phyloP scores from a whole-genome alignment of 2,329 filamentous ascomycete species.

The Metarhizium guizhouense region DNA sequence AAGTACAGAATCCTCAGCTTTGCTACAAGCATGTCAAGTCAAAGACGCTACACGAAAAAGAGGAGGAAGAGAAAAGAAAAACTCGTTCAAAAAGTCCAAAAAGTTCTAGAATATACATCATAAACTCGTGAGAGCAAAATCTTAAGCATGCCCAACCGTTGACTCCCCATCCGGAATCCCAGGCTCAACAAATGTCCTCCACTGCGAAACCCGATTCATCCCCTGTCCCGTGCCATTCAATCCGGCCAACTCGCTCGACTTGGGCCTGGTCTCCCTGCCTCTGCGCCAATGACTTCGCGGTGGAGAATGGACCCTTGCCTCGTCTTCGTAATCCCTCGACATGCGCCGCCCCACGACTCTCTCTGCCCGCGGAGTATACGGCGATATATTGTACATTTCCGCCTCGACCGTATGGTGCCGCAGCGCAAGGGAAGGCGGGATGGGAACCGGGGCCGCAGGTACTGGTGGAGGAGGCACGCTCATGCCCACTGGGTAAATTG shows the following conservation, averaged over 20 bases:
- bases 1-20: no score
- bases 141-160: constrained; percentile 5
- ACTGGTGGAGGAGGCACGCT: constrained; percentile 2
- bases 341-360: constrained; percentile 18
- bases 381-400: constrained; percentile 21
- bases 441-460: not conserved
- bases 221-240: constrained; percentile 33
- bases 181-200: constrained; percentile 38
- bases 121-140: not conserved
- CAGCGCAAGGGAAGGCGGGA: constrained; percentile 8
- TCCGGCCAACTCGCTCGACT: constrained; percentile 37
- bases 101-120: not conserved
- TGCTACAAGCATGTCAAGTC: no score
- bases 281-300: constrained; percentile 18
- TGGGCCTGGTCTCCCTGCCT: constrained; percentile 18
- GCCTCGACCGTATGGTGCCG: constrained; percentile 33
- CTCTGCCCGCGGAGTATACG: constrained; percentile 20
- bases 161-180: constrained; percentile 28
- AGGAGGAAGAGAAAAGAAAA: not conserved
- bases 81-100: not conserved
- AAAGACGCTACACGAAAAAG: no score
- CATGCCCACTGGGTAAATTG: constrained; percentile 20
- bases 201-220: constrained; percentile 38
- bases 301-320: constrained; percentile 17
- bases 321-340: constrained; percentile 23